These are phyloP conservation scores for Yarrowia osloensis DNA, from an alignment of 805 yeast genomes.

Conservation along the genomic window DNA sequence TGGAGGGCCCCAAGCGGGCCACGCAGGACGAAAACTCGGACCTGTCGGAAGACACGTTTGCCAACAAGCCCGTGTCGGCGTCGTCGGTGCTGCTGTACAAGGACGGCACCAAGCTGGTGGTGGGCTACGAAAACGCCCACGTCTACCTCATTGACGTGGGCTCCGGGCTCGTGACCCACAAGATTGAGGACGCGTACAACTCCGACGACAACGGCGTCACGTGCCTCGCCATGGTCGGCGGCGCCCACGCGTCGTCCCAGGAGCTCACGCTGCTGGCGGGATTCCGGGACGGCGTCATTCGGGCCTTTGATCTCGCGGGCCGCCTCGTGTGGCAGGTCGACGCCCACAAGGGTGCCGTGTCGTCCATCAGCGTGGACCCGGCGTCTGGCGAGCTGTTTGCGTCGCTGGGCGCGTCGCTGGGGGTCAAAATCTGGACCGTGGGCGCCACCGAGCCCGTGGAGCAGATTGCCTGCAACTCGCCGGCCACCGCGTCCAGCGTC, in stretches of 20 bases:
- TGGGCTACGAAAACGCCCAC: constrained; percentile 34
- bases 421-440: constrained; percentile 21
- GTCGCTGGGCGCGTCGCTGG: constrained; percentile 14
- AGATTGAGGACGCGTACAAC: constrained; percentile 30
- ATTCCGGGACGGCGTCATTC: constrained; percentile 33
- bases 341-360: constrained; percentile 26
- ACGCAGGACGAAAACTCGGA: constrained; percentile 34
- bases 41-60: constrained; percentile 29
- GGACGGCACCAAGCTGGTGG: constrained; percentile 33
- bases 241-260: neutral
- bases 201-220: constrained; percentile 13
- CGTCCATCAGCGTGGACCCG: constrained; percentile 15
- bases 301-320: constrained; percentile 32
- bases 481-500: constrained; percentile 16
- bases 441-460: constrained; percentile 17
- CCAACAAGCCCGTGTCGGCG: constrained; percentile 26
- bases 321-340: constrained; percentile 18
- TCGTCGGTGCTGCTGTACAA: constrained; percentile 19
- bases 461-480: constrained; percentile 20
- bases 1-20: constrained; percentile 32
- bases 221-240: constrained; percentile 6
- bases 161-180: constrained; percentile 31
- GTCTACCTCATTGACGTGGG: constrained; percentile 35
- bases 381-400: neutral
- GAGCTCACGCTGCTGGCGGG: constrained; percentile 31